These are phyloP conservation scores for Eleusine coracana DNA, from an alignment of 176 grass and related monocot species.

Conservation along the genomic window DNA sequence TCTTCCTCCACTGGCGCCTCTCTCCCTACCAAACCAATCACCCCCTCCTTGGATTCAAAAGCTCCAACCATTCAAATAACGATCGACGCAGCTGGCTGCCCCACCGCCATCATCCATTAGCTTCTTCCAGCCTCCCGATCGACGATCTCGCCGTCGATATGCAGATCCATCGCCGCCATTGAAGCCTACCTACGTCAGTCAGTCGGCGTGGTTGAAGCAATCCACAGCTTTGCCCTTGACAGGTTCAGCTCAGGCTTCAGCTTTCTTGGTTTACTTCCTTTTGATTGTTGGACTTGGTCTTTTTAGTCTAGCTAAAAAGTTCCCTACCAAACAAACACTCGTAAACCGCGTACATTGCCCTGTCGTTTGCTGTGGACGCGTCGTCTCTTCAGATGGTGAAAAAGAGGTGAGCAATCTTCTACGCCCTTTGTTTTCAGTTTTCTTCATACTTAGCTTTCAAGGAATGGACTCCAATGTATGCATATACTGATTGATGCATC, in stretches of 20 bases:
- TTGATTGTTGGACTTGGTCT: background rate
- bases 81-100: constrained; percentile 17
- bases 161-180: background rate
- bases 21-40: background rate
- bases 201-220: background rate
- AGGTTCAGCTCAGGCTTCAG: background rate
- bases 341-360: background rate
- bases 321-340: background rate
- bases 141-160: background rate
- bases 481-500: background rate
- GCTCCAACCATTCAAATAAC: constrained; percentile 39
- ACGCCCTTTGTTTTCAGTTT: background rate
- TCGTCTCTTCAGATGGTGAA: constrained; percentile 2
- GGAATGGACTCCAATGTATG: background rate
- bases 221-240: background rate
- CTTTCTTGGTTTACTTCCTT: background rate
- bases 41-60: background rate
- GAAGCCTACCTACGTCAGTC: background rate
- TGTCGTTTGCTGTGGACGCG: background rate
- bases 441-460: background rate
- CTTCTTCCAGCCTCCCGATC: background rate
- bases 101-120: background rate
- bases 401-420: background rate
- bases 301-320: background rate
- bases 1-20: background rate